These are phyloP conservation scores for Hypoxylon sp. DNA, from an alignment of 2,329 filamentous ascomycete species.

Conservation along the genomic window DNA sequence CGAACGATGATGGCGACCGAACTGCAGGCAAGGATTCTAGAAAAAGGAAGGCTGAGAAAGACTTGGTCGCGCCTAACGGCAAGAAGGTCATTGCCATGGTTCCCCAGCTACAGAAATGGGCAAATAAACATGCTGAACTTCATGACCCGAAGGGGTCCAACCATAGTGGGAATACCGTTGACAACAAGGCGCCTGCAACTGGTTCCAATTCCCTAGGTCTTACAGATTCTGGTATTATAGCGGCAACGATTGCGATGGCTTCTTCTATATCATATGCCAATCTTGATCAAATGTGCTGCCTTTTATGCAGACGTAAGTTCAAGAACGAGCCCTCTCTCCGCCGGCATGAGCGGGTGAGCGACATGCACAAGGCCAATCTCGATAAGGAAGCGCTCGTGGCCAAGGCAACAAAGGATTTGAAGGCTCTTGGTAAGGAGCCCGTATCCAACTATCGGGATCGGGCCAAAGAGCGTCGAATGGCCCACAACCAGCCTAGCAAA, in stretches of 20 bases:
- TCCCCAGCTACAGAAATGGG: conserved; percentile 81
- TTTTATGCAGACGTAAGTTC: conserved; percentile 62
- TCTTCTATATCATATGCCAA: conserved; percentile 73
- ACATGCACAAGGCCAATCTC: conserved; percentile 59
- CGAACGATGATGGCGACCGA: conserved; percentile 55
- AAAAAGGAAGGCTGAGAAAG: conserved; percentile 66
- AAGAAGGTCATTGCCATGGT: conserved; percentile 70
- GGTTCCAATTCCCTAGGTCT: conserved; percentile 49
- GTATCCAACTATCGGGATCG: conserved; percentile 72
- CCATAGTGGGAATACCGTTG: conserved; percentile 53
- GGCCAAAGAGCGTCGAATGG: conserved; percentile 75
- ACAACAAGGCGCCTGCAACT: conserved; percentile 52
- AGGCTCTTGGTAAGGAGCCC: conserved; percentile 56
- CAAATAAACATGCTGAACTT: conserved; percentile 77
- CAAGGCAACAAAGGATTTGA: conserved; percentile 53
- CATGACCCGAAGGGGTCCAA: conserved; percentile 65
- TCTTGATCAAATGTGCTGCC: conserved; percentile 61
- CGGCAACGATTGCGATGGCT: conserved; percentile 50
- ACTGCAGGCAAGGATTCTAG: conserved; percentile 54
- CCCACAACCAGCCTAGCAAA: conserved; percentile 73
- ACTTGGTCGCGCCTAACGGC: conserved; percentile 54
- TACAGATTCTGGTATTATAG: conserved; percentile 29
- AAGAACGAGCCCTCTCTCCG: conserved; percentile 58
- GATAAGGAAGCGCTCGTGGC: conserved; percentile 50
- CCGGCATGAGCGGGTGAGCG: conserved; percentile 62